Percentiles rank a stretch among this genome's conserved stretches.
phyloP scores from a whole-genome alignment of 495 filamentous ascomycete genomes.

The Penicillium crystallinum region DNA sequence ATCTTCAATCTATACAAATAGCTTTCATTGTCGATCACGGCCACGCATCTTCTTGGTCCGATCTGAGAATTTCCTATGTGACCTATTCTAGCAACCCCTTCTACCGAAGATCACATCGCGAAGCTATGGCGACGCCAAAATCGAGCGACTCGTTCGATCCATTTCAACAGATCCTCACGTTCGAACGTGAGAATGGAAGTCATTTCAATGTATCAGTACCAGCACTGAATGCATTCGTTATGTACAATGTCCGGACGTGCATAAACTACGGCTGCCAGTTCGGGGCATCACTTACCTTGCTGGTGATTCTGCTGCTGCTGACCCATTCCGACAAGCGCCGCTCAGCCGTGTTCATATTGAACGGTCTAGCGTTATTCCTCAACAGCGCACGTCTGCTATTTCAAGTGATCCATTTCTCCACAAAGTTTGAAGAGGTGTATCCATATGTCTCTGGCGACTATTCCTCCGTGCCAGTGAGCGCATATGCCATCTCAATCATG shows the following conservation, averaged over 20 bases:
- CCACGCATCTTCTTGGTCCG: neutral
- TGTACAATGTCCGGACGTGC: conserved; percentile 48
- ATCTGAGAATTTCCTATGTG: neutral
- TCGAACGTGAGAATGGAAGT: conserved; percentile 48
- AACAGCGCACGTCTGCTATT: conserved; percentile 59
- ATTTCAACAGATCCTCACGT: conserved; percentile 52
- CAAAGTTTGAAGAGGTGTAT: conserved; percentile 55
- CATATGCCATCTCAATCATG: conserved; percentile 48
- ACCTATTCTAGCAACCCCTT: neutral
- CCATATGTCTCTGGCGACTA: conserved; percentile 53
- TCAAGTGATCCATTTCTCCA: conserved; percentile 52
- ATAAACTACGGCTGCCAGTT: conserved; percentile 71
- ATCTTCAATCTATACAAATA: neutral
- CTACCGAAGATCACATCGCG: neutral
- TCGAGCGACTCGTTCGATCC: conserved; percentile 45
- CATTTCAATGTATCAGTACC: conserved; percentile 45
- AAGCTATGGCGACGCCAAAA: neutral
- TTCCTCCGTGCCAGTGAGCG: conserved; percentile 39
- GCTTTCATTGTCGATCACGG: neutral
- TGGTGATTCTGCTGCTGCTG: conserved; percentile 59
- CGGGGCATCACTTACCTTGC: conserved; percentile 64
- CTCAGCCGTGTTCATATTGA: conserved; percentile 59
- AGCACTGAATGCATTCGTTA: conserved; percentile 43
- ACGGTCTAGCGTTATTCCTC: conserved; percentile 53
- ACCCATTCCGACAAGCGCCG: conserved; percentile 57